phyloP scores from a whole-genome alignment of 1,284 basidiomycete genomes.

The Cryptococcus amylolentus region DNA sequence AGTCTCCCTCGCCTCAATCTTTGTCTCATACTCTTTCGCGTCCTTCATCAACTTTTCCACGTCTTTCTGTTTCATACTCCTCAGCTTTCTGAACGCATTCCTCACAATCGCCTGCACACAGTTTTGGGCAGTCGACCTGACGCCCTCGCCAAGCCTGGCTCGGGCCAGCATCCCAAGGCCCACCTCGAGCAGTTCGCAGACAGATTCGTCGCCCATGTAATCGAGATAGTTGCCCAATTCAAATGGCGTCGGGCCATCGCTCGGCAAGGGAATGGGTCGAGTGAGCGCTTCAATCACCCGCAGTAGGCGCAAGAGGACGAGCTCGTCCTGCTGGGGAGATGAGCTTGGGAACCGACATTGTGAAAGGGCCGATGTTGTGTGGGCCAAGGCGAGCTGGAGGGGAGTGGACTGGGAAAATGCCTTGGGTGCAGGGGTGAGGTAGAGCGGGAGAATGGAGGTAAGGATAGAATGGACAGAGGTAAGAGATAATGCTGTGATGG shows the following conservation, averaged over 20 bases:
- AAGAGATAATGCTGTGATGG: constrained; percentile 85
- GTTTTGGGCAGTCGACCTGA: constrained; percentile 84
- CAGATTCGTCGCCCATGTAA: constrained; percentile 81
- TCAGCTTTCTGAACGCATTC: constrained; percentile 72
- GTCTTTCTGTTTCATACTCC: constrained; percentile 53
- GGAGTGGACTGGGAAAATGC: constrained; percentile 30
- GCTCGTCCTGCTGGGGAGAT: constrained; percentile 92
- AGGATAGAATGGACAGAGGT: constrained; percentile 85
- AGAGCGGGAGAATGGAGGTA: constrained; percentile 61
- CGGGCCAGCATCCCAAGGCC: constrained; percentile 96
- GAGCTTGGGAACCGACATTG: constrained; percentile 98
- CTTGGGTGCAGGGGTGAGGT: constrained; percentile 32
- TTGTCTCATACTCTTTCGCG: constrained; percentile 18
- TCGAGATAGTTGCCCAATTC: constrained; percentile 51
- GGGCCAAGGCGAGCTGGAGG: constrained; percentile 62
- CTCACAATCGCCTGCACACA: constrained; percentile 86
- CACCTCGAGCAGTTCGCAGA: constrained; percentile 98
- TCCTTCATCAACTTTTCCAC: constrained; percentile 39
- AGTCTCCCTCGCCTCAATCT: not conserved
- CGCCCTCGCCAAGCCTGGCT: constrained; percentile 73
- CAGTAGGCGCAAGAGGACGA: constrained; percentile 88
- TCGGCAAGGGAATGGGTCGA: constrained; percentile 48
- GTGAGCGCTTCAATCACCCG: constrained; percentile 83
- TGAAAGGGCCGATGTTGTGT: constrained; percentile 83
- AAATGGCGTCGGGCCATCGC: constrained; percentile 28